phyloP scores from a whole-genome alignment of 371 early-diverging fungal genomes.

The Syncephalastrum racemosum region DNA sequence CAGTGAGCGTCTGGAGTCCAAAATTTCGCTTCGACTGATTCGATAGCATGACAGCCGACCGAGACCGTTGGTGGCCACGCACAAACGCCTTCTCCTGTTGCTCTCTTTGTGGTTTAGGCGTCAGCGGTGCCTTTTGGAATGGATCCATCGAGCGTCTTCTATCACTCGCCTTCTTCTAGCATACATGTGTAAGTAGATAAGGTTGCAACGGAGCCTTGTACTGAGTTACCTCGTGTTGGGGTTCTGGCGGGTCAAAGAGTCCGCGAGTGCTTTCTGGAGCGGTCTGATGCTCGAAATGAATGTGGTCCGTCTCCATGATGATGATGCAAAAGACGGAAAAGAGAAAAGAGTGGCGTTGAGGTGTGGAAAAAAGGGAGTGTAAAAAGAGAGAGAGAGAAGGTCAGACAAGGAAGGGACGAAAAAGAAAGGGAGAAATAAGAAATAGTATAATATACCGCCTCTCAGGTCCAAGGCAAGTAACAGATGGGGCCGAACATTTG shows the following conservation, averaged over 20 bases:
- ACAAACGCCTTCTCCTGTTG: slow-evolving; percentile 11
- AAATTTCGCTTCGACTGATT: slow-evolving; percentile 20
- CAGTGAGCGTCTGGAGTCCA: slow-evolving; percentile 28
- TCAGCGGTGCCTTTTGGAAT: slow-evolving; percentile 8
- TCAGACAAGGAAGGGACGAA: slow-evolving; percentile 2
- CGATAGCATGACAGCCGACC: slow-evolving; percentile 43
- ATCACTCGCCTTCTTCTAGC: slow-evolving; percentile 1
- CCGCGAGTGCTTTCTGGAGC: slow-evolving; percentile 53
- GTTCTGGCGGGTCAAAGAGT: slow-evolving; percentile 39
- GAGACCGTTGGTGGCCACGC: slow-evolving; percentile 43
- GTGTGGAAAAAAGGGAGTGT: slow-evolving; percentile 7
- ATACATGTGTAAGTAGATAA: background rate
- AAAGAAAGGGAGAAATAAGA: slow-evolving; percentile 4
- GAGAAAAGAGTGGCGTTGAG: slow-evolving; percentile 10
- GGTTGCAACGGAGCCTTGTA: slow-evolving; percentile 1
- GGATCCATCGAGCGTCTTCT: slow-evolving; percentile 16
- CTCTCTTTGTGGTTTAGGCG: slow-evolving; percentile 10
- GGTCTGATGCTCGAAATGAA: slow-evolving; percentile 41
- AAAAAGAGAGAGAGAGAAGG: slow-evolving; percentile 6
- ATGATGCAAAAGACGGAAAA: slow-evolving; percentile 17
- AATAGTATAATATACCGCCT: slow-evolving; percentile 1
- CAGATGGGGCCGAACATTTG: no score
- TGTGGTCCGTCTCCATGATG: slow-evolving; percentile 24
- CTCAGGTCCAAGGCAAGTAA: background rate
- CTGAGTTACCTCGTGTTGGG: no score